phyloP scores from a whole-genome alignment of 768 basidiomycete species.

The Pleurotus ostreatus region DNA sequence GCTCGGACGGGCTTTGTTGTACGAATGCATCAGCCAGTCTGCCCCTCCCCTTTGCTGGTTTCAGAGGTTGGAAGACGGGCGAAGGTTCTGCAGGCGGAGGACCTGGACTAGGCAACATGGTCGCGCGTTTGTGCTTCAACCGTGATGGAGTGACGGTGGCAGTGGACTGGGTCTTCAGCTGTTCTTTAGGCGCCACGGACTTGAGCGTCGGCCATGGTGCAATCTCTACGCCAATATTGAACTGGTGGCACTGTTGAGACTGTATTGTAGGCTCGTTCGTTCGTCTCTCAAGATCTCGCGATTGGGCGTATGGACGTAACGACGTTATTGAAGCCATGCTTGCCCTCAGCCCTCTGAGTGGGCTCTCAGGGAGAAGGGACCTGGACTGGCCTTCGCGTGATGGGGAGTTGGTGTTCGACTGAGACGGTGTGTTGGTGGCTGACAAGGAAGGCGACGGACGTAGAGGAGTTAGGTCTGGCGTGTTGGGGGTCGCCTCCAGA shows the following conservation, averaged over 20 bases:
- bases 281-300: slow-evolving; percentile 10
- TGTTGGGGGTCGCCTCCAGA: slow-evolving; percentile 70
- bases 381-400: slow-evolving; percentile 31
- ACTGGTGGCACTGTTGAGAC: not conserved
- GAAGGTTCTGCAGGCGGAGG: slow-evolving; percentile 42
- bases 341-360: slow-evolving; percentile 30
- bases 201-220: slow-evolving; percentile 13
- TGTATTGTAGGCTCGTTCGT: not conserved
- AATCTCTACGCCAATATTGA: slow-evolving; percentile 17
- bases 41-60: slow-evolving; percentile 36
- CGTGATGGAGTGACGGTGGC: slow-evolving; percentile 21
- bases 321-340: slow-evolving; percentile 39
- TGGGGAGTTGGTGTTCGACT: slow-evolving; percentile 15
- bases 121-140: slow-evolving; percentile 43
- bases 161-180: slow-evolving; percentile 12
- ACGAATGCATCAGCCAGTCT: not conserved
- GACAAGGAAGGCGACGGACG: slow-evolving; percentile 27
- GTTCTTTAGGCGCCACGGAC: slow-evolving; percentile 20
- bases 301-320: slow-evolving; percentile 35
- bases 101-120: slow-evolving; percentile 51
- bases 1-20: slow-evolving; percentile 21
- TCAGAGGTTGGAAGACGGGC: slow-evolving; percentile 56
- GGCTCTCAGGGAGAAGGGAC: slow-evolving; percentile 27
- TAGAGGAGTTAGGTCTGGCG: slow-evolving; percentile 43
- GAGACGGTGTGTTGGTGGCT: slow-evolving; percentile 10